Percentiles rank a stretch among this genome's conserved stretches.
phyloP scores from a whole-genome alignment of 768 basidiomycete species.

The Lactarius akahatsu region DNA sequence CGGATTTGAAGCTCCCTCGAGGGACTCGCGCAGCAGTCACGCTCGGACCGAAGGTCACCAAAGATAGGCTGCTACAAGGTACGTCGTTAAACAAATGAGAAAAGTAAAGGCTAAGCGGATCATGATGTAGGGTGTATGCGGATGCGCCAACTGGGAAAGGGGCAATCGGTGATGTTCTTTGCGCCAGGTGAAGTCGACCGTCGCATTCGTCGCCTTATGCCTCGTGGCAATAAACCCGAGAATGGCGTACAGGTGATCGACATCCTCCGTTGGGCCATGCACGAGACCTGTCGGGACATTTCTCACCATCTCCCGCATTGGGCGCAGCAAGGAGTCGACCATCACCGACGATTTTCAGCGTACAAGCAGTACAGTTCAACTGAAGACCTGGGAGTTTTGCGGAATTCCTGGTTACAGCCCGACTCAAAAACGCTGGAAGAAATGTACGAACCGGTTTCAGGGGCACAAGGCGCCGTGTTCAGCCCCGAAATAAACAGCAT shows the following conservation, averaged over 20 bases:
- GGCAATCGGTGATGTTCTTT: slow-evolving; percentile 16
- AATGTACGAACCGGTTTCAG: slow-evolving; percentile 5
- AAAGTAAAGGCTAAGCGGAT: neutral
- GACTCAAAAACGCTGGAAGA: slow-evolving; percentile 5
- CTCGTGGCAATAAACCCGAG: neutral
- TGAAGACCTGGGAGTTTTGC: neutral
- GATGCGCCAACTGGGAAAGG: slow-evolving; percentile 11
- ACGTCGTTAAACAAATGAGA: neutral
- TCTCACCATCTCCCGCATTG: slow-evolving; percentile 12
- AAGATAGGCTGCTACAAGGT: slow-evolving; percentile 54
- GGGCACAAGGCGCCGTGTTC: too few species aligned
- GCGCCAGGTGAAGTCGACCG: slow-evolving; percentile 15
- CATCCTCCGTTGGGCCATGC: slow-evolving; percentile 15
- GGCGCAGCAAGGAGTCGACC: slow-evolving; percentile 12
- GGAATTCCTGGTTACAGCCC: slow-evolving; percentile 2
- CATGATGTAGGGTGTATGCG: slow-evolving; percentile 11
- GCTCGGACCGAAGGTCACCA: slow-evolving; percentile 49
- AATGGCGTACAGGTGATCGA: neutral
- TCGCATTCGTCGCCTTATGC: slow-evolving; percentile 7
- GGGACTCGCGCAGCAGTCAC: slow-evolving; percentile 46
- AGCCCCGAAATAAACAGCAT: too few species aligned
- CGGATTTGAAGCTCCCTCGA: slow-evolving; percentile 49
- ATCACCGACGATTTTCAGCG: neutral
- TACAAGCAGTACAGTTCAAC: neutral
- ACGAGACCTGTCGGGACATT: slow-evolving; percentile 17